phyloP scores from a whole-genome alignment of 2,329 filamentous ascomycete genomes.

The Lachnellula willkommii region DNA sequence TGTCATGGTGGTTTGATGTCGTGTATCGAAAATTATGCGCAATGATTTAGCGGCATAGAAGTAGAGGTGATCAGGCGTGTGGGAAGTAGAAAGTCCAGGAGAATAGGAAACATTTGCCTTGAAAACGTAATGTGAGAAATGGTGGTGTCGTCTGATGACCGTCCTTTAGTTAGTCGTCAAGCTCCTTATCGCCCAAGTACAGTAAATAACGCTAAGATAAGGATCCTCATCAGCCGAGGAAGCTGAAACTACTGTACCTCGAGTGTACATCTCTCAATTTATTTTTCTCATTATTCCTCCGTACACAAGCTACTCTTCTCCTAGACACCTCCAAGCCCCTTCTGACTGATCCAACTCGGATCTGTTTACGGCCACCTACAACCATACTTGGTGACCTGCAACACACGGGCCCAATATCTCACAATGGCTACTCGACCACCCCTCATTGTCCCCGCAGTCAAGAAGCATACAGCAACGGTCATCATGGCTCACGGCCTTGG shows the following conservation, averaged over 20 bases:
- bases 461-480: conserved; percentile 85
- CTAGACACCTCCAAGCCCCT: no score
- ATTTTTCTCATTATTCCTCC: no score
- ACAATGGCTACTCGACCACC: conserved; percentile 32
- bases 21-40: no score
- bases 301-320: no score
- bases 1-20: conserved; percentile 5
- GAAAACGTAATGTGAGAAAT: no score
- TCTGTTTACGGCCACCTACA: neutral
- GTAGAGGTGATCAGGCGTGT: no score
- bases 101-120: no score
- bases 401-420: neutral
- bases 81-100: no score
- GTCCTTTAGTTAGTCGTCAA: no score
- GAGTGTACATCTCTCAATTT: neutral
- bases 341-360: no score
- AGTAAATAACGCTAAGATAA: conserved; percentile 17
- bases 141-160: no score
- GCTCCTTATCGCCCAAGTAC: neutral
- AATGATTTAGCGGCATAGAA: no score
- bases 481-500: conserved; percentile 93
- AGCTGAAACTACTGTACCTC: neutral
- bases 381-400: neutral
- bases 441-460: conserved; percentile 71
- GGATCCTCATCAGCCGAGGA: neutral